A percentile compares a stretch with the other conserved stretches of the same genome.
Conservation (phyloP, 164 flowering plant genomes). For the Echeveria elegans region DNA sequence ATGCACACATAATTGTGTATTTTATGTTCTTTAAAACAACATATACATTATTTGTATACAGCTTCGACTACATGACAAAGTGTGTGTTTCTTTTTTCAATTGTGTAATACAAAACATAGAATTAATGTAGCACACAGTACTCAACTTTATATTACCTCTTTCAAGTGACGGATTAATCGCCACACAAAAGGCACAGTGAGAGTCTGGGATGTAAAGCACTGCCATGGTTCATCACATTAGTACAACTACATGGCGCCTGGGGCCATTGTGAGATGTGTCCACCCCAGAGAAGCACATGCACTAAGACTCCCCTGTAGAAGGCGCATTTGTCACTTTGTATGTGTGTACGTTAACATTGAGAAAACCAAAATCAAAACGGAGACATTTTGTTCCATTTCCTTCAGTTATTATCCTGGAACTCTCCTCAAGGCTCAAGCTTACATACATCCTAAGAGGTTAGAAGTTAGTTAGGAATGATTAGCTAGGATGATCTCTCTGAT, state of each 20-base stretch:
- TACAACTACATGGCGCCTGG: constrained; percentile 48
- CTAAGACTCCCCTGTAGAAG: constrained; percentile 34
- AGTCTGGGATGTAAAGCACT: constrained; percentile 73
- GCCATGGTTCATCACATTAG: constrained; percentile 36
- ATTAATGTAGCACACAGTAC: background rate
- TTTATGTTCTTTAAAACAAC: background rate
- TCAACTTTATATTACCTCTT: constrained; percentile 59
- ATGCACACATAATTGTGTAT: background rate
- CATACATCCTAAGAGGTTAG: background rate
- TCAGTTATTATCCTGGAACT: no score
- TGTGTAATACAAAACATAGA: background rate
- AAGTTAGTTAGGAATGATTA: constrained; percentile 21
- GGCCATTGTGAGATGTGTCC: constrained; percentile 48
- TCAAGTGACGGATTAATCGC: constrained; percentile 57
- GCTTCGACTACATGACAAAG: background rate
- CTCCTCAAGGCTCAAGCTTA: no score
- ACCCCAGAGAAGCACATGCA: constrained; percentile 17
- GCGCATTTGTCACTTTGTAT: constrained; percentile 2
- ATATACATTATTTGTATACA: background rate
- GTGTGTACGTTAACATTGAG: background rate
- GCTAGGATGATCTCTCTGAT: constrained; percentile 69
- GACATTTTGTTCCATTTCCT: background rate
- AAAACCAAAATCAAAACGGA: background rate
- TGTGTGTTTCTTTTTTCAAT: background rate
- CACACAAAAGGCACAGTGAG: constrained; percentile 83